Evolutionary conservation across 306 rosid genomes (phyloP), one percentile per base, ranked within the genome.

Genomic region (Corylus avellana): DNA sequence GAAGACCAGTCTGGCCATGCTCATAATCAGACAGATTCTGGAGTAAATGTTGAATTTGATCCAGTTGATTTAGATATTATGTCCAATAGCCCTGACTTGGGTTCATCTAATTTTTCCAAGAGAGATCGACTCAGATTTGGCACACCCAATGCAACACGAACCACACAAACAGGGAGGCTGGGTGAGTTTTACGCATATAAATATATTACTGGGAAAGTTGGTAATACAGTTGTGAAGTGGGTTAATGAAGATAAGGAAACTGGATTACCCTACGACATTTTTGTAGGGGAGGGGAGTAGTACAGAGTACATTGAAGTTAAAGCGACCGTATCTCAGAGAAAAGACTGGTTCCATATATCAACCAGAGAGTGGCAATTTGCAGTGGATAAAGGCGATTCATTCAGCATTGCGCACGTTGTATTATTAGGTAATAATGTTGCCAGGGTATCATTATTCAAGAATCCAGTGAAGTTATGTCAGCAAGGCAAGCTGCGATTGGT

Each of bases 281-380:
- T 90, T 42, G 61, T 87, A 10, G 88, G 82, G 66, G 87, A 81
- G 44, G 88, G 79, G 78, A 78, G 66, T 78, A 74, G 55, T 20
- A 32, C 1, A 75, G 92, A 91, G 84, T 92, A 74, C 81, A 79
- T 94, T 59, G 98, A 94, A 90, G 98, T 94, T 58, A 94, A 94
- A 79, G 84, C 98, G 72, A 92, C 97, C n/a, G 84, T 84, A 76
- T 90, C 92, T 62, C 83, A 79, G 27, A 88, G 77, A 78, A 93
- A 95, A 77, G 97, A 95, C 84, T 95, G 99, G 99, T 92, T 93
- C 59, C 74, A 81, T 78, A 91, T 95, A 83, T 81, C 98, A 8
- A 10, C 25, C 27, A 90, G 87, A 64, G 98, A 95, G 80, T 93
- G 97, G 99, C 89, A 90, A 83, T 91, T 87, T 79, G 98, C 98